phyloP scores from a whole-genome alignment of 2,329 filamentous ascomycete genomes.

The Colletotrichum horii region DNA sequence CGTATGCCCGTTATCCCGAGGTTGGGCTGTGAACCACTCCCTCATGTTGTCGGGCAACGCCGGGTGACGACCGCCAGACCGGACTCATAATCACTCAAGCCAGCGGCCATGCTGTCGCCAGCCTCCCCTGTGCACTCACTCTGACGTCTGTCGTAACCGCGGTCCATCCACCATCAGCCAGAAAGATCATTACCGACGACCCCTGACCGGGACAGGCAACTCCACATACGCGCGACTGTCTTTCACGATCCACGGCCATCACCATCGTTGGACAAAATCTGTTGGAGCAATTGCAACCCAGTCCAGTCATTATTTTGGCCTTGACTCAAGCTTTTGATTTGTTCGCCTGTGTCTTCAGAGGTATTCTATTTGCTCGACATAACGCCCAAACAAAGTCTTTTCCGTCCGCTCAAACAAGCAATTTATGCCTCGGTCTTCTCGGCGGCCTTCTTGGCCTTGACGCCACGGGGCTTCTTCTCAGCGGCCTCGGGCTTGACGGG shows the following conservation, averaged over 20 bases:
- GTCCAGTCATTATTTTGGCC: conserved; percentile 18
- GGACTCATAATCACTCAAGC: background rate
- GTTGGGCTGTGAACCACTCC: background rate
- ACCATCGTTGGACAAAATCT: background rate
- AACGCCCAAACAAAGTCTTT: conserved; percentile 22
- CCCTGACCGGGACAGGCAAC: background rate
- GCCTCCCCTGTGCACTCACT: background rate
- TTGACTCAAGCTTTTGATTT: conserved; percentile 22
- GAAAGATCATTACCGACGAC: background rate
- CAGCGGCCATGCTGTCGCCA: background rate
- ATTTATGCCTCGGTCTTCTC: conserved; percentile 50
- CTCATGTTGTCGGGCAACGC: background rate
- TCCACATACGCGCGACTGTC: background rate
- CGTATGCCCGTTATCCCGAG: conserved; percentile 5
- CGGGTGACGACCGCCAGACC: background rate
- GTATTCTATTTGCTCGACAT: conserved; percentile 23
- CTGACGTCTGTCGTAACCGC: background rate
- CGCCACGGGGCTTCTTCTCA: conserved; percentile 78
- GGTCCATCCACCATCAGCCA: background rate
- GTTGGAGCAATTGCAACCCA: background rate
- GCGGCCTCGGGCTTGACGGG: conserved; percentile 73
- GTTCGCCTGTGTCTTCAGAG: conserved; percentile 18
- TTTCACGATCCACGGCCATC: background rate
- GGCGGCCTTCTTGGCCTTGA: conserved; percentile 77
- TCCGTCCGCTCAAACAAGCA: conserved; percentile 9